Percentiles rank a stretch among this genome's conserved stretches.
Evolutionary conservation across 805 yeast genomes (phyloP).

Genomic region (Brettanomyces naardenensis): DNA sequence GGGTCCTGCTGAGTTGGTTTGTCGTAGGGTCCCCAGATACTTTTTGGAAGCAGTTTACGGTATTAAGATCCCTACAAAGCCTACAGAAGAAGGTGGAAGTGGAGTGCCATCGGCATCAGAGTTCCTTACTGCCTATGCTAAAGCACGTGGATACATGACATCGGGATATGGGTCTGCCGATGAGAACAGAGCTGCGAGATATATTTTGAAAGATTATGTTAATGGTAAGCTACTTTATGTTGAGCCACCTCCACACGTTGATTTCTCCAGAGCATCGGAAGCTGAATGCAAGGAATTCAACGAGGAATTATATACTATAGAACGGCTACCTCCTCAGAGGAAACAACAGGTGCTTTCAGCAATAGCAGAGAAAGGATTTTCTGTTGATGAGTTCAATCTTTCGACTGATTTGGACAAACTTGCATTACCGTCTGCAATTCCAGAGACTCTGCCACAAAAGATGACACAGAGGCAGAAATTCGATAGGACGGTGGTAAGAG

Average conservation of each 20-base stretch:
- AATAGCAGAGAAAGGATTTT: constrained; percentile 46
- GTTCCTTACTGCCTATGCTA: constrained; percentile 82
- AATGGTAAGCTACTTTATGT: constrained; percentile 81
- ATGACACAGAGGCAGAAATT: neutral
- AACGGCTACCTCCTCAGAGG: constrained; percentile 63
- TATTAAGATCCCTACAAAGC: constrained; percentile 72
- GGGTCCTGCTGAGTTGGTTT: constrained; percentile 80
- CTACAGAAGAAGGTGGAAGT: constrained; percentile 79
- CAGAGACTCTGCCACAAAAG: neutral
- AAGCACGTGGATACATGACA: constrained; percentile 95
- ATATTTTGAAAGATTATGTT: constrained; percentile 88
- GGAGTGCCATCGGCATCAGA: constrained; percentile 89
- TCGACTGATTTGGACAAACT: constrained; percentile 69
- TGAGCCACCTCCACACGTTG: constrained; percentile 79
- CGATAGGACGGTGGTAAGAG: constrained; percentile 57
- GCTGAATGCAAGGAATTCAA: constrained; percentile 64
- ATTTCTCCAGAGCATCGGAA: constrained; percentile 41
- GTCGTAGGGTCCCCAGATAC: constrained; percentile 82
- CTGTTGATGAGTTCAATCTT: constrained; percentile 48
- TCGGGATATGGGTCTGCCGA: constrained; percentile 97
- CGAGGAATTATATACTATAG: constrained; percentile 59
- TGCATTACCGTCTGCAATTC: constrained; percentile 35
- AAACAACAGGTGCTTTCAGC: constrained; percentile 63
- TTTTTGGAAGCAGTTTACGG: constrained; percentile 90
- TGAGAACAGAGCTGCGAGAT: constrained; percentile 89